phyloP scores from a whole-genome alignment of 169 alveolate genomes.

The Toxoplasma gondii region DNA sequence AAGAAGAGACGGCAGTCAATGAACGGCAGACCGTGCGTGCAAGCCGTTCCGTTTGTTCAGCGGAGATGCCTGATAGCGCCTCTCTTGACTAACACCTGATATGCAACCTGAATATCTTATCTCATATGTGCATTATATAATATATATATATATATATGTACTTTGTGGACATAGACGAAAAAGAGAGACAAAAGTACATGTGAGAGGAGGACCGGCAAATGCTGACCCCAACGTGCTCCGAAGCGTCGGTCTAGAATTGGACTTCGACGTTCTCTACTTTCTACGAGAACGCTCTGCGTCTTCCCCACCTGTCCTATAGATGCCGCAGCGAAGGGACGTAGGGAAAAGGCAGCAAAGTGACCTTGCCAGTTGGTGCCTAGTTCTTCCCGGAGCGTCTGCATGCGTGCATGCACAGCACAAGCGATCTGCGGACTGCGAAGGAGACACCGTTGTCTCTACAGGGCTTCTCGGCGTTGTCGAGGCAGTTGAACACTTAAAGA shows the following conservation, averaged over 20 bases:
- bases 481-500: background rate
- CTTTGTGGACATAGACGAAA: too few relatives aligned
- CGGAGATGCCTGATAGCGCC: background rate
- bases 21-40: background rate
- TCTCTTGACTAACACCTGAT: background rate
- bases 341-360: conserved; percentile 77
- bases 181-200: too few relatives aligned
- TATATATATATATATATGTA: too few relatives aligned
- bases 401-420: background rate
- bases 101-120: too few relatives aligned
- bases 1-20: background rate
- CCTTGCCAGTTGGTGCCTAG: conserved; percentile 87
- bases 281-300: too few relatives aligned
- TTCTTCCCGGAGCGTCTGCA: conserved; percentile 76
- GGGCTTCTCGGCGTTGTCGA: background rate
- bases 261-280: too few relatives aligned
- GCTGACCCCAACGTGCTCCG: too few relatives aligned
- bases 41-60: background rate
- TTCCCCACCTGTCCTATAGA: conserved; percentile 79
- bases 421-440: background rate
- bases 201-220: too few relatives aligned
- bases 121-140: too few relatives aligned
- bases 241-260: too few relatives aligned
- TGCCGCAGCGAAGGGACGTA: conserved; percentile 86
- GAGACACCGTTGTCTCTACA: background rate